Conservation (phyloP, 2,329 filamentous ascomycete species). For the Aspergillus terreus region DNA sequence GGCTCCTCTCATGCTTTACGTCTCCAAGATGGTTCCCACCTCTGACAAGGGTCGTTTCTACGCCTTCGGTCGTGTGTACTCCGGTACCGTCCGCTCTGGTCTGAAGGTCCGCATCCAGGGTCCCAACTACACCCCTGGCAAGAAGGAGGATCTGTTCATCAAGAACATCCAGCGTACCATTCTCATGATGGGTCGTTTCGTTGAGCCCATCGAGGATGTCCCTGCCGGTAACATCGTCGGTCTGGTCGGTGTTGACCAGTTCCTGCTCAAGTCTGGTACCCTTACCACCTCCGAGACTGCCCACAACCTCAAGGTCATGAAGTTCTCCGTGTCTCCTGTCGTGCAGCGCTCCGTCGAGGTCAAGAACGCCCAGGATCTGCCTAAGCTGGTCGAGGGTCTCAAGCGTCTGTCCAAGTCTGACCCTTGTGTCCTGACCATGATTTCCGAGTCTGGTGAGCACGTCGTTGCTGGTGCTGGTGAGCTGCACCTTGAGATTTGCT, state of each 20-base stretch:
- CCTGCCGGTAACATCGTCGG: constrained; percentile 99
- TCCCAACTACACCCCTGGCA: constrained; percentile 95
- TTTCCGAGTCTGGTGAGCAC: constrained; percentile 94
- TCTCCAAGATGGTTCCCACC: constrained; percentile 99
- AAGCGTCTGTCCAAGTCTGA: constrained; percentile 99
- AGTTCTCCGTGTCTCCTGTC: constrained; percentile 99
- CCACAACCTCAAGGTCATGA: constrained; percentile 99
- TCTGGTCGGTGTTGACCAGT: constrained; percentile 99
- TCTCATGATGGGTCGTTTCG: constrained; percentile 99
- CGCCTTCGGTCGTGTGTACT: constrained; percentile 99
- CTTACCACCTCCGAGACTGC: constrained; percentile 95
- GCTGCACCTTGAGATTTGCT: constrained; percentile 98
- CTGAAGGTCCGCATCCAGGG: constrained; percentile 99
- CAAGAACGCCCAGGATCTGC: constrained; percentile 99
- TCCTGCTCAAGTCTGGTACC: constrained; percentile 99
- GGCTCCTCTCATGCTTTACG: constrained; percentile 99
- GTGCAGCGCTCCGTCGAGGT: constrained; percentile 98
- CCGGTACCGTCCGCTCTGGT: constrained; percentile 95
- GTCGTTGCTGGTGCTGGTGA: constrained; percentile 98
- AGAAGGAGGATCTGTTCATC: constrained; percentile 98
- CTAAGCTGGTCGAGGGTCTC: constrained; percentile 99
- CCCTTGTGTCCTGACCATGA: constrained; percentile 90
- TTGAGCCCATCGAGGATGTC: constrained; percentile 98
- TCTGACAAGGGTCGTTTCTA: constrained; percentile 99
- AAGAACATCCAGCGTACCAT: constrained; percentile 99